Base-by-base conservation (phyloP, 305 asterid genomes). In the Plantago lanceolata region DNA sequence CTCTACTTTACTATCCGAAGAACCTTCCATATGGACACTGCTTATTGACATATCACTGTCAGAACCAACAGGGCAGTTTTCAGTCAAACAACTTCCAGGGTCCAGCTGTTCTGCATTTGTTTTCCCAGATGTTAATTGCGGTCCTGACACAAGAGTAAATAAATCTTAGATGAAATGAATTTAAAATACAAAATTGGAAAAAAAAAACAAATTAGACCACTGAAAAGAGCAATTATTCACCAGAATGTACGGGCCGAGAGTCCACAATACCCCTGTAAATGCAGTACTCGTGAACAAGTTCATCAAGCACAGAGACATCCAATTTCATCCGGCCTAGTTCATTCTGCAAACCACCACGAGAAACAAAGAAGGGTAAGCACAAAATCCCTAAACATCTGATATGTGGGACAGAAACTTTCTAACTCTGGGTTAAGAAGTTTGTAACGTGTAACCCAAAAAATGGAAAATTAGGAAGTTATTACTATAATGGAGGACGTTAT, bases 221-320 rank as follows among this genome's bases (percentile, higher is more conserved):
- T 48, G 31, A 50, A 64, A 20, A 21, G 64, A 45, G 65, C 29
- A 49, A 31, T 71, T 15, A 1, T 65, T 67, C 68, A 82, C 96
- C 85, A 56, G 82, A 51, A 67, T 66, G 69, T 19, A 69, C 63
- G 31, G 71, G 67, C 70, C 64, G 71, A 59, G 83, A 73, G 80
- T 83, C 90, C 71, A 87, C 86, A 24, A 93, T 84, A 49, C 97
- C 97, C 84, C 96, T 79, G 69, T 89, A 93, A 70, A 93, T 71
- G 73, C 99, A 93, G 71, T 89, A 90, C 80, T 93, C 99, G 6
- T 61, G 93, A 69, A 93, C 88, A 78, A 93, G 95, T 74, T 87
- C 96, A 76, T 93, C 99, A 75, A 93, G 84, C 67, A 84, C 60
- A 18, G 92, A 75, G 31, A 68, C 72, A 69, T 93, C 84, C 75